Base-by-base conservation (phyloP, 768 basidiomycete species). In the Flagelloscypha sp. region DNA sequence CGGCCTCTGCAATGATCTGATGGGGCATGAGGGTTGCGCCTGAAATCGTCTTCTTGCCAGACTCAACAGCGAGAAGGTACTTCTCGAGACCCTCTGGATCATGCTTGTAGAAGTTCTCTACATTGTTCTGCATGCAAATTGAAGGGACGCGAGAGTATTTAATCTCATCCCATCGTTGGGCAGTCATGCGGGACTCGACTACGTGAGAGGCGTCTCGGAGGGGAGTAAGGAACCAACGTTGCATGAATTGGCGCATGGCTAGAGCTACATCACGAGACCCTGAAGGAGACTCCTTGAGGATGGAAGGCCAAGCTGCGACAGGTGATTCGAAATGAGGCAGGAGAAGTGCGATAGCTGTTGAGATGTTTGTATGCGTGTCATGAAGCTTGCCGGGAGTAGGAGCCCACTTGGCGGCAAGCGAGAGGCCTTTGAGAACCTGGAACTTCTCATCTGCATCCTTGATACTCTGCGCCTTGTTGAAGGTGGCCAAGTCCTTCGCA, bases 11-110 rank as follows among this genome's bases (percentile, higher is more conserved):
- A 12, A 78, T 59, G 21, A 83, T 60, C 48, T 74, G 62, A 43
- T 84, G 78, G 1, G 83, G 82, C 40, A 79, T 53, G 12, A 84
- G 68, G 3, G 76, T 75, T 3, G 79, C 79, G 4, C 82, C 83
- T 31, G 72, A 74, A 40, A 85, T 79, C 18, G 46, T 60, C 45
- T 54, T 61, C 48, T 65, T 65, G 2, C 79, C 79, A 2, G 50
- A 53, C 47, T 77, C 71, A 19, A 84, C 78, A 2, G 63, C 61
- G 4, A 57, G 42, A 3, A 85, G 62, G 49, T 79, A 85, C 35
- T 56, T 46, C 42, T 70, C 50, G 56, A 84, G 84, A 6, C 83
- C 62, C 3, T 63, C 58, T 0, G 59, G 58, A 40, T 87, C 82
- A 46, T 79, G 79, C 24, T 52, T 47, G 51, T 63, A 63, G 58